phyloP scores from a whole-genome alignment of 139 green algal species.

The Pleodorina starrii region DNA sequence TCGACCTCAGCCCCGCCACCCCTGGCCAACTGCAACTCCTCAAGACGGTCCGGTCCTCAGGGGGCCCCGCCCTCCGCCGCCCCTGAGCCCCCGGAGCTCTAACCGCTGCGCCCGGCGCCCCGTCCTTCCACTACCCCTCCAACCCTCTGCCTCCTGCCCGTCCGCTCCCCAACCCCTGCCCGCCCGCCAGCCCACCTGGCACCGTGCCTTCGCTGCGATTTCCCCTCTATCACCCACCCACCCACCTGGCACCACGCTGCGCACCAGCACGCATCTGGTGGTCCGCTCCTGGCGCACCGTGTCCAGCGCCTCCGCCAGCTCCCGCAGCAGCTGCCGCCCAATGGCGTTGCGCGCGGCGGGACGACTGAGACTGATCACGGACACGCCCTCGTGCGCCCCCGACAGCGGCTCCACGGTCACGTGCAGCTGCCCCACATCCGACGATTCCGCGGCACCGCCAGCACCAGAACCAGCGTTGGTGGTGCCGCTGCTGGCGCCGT shows the following conservation, averaged over 20 bases:
- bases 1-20: no score
- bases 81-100: no score
- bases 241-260: slow-evolving; percentile 64
- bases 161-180: no score
- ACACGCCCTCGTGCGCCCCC: slow-evolving; percentile 72
- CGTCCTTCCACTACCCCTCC: no score
- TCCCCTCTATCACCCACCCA: no score
- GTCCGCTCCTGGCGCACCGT: slow-evolving; percentile 74
- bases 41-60: no score
- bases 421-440: slow-evolving; percentile 56
- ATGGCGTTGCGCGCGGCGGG: slow-evolving; percentile 83
- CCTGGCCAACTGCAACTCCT: no score
- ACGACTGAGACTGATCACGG: slow-evolving; percentile 73
- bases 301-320: slow-evolving; percentile 77
- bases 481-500: not conserved
- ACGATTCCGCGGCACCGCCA: not conserved
- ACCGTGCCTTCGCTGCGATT: no score
- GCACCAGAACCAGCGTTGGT: not conserved
- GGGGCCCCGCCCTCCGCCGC: no score
- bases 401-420: slow-evolving; percentile 76
- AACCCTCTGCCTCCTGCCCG: no score
- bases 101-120: no score
- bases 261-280: slow-evolving; percentile 81
- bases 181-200: no score
- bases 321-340: slow-evolving; percentile 74